A percentile compares a stretch with the other conserved stretches of the same genome.
phyloP scores from a whole-genome alignment of 345 rosid species.

The Gossypium ekmanianum region DNA sequence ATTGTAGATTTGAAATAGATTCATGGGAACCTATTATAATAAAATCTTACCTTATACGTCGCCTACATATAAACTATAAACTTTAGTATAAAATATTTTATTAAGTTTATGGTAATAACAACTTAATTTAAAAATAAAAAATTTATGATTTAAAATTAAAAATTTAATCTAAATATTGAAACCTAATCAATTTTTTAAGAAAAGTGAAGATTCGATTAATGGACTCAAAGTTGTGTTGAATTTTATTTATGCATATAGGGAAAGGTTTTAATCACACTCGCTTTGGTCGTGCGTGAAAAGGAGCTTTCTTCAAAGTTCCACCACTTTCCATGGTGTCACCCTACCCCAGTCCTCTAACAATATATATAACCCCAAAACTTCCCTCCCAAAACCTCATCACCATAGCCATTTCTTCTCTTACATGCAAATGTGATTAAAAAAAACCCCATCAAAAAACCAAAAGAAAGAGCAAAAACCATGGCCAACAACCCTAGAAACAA shows the following conservation, averaged over 20 bases:
- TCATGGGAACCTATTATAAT: accelerated
- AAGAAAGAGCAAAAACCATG: constrained; percentile 18
- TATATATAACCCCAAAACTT: neutral
- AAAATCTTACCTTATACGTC: no score
- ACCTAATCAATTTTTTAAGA: no score
- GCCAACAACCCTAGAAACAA: constrained; percentile 16
- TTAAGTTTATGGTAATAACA: no score
- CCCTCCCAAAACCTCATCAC: neutral
- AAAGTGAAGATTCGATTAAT: no score
- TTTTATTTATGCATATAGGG: no score
- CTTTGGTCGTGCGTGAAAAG: neutral
- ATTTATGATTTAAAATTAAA: no score
- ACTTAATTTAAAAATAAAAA: no score
- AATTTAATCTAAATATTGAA: no score
- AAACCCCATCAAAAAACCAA: neutral
- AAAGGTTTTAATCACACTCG: neutral
- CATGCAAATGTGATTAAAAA: neutral
- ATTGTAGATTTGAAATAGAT: no score
- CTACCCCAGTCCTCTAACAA: neutral
- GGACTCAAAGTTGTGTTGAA: no score
- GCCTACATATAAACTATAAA: no score
- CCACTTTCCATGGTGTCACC: neutral
- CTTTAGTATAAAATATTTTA: no score
- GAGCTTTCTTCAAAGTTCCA: neutral
- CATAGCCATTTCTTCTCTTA: neutral